These are phyloP conservation scores for Blastobotrys aristatus DNA, from an alignment of 1,139 yeast species.

Conservation along the genomic window DNA sequence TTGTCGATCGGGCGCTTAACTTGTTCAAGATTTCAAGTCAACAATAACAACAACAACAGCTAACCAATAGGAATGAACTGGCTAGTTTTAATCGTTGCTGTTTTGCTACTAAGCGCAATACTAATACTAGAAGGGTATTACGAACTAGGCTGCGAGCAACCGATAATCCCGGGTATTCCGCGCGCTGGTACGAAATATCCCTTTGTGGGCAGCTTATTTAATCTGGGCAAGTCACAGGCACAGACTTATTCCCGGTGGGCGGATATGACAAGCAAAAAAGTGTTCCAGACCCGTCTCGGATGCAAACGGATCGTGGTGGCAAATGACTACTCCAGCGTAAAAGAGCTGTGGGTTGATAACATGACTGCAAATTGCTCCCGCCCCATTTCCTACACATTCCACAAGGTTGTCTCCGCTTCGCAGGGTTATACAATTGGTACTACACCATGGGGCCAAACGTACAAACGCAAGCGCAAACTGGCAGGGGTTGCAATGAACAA, in stretches of 20 bases:
- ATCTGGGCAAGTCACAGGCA: conserved; percentile 50
- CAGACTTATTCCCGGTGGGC: conserved; percentile 48
- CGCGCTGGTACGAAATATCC: conserved; percentile 46
- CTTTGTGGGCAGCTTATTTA: conserved; percentile 47
- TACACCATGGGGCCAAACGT: conserved; percentile 60
- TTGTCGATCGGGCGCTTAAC: background rate
- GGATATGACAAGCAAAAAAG: conserved; percentile 15
- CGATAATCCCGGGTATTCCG: conserved; percentile 38
- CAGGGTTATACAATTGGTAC: conserved; percentile 66
- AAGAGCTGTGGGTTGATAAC: conserved; percentile 50
- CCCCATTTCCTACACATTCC: conserved; percentile 65
- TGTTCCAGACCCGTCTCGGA: conserved; percentile 64
- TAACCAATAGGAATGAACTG: background rate
- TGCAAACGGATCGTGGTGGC: conserved; percentile 54
- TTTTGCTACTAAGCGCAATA: background rate
- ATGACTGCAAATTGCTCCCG: conserved; percentile 58
- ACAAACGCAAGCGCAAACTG: conserved; percentile 48
- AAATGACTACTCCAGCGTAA: conserved; percentile 53
- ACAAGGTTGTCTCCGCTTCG: conserved; percentile 54
- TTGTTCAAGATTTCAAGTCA: too few relatives aligned
- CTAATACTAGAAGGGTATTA: conserved; percentile 11
- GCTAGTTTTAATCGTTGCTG: too few relatives aligned
- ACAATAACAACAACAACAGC: background rate
- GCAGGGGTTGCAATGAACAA: conserved; percentile 49
- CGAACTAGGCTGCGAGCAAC: conserved; percentile 9